Percentiles rank a stretch among this genome's conserved stretches.
Conservation (phyloP, 2,329 filamentous ascomycete species). For the Penicillium sp. region DNA sequence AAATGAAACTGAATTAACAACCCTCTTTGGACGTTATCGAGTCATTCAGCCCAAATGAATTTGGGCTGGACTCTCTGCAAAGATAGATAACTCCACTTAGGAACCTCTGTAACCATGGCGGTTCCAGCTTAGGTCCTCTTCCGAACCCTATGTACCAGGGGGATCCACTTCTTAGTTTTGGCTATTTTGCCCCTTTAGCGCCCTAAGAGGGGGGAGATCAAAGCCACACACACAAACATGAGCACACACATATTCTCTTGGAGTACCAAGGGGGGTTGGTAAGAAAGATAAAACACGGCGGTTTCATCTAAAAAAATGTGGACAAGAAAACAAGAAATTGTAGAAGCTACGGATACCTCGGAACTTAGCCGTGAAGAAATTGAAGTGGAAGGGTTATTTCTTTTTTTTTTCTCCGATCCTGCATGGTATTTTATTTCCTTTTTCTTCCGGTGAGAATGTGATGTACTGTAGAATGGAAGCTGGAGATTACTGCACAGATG, state of each 20-base stretch:
- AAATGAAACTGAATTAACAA: background rate
- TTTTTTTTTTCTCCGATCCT: background rate
- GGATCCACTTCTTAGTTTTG: constrained; percentile 3
- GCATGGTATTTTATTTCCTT: background rate
- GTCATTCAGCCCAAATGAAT: background rate
- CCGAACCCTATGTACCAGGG: constrained; percentile 1
- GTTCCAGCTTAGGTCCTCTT: constrained; percentile 14
- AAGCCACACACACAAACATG: background rate
- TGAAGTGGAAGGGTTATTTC: background rate
- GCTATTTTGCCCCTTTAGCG: background rate
- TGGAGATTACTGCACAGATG: background rate
- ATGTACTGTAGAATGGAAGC: background rate
- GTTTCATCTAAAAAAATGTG: background rate
- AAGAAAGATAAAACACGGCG: background rate
- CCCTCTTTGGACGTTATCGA: background rate
- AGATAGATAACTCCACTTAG: background rate
- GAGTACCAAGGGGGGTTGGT: background rate
- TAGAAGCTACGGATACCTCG: background rate
- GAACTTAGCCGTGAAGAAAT: background rate
- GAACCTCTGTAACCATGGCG: constrained; percentile 15
- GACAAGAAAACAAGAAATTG: background rate
- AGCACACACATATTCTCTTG: too few relatives aligned
- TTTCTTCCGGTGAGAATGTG: background rate
- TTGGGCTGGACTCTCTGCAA: background rate
- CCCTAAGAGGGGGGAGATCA: background rate